Evolutionary conservation across 73 alveolate genomes (phyloP).

Genomic region (Loxodes magnus): DNA sequence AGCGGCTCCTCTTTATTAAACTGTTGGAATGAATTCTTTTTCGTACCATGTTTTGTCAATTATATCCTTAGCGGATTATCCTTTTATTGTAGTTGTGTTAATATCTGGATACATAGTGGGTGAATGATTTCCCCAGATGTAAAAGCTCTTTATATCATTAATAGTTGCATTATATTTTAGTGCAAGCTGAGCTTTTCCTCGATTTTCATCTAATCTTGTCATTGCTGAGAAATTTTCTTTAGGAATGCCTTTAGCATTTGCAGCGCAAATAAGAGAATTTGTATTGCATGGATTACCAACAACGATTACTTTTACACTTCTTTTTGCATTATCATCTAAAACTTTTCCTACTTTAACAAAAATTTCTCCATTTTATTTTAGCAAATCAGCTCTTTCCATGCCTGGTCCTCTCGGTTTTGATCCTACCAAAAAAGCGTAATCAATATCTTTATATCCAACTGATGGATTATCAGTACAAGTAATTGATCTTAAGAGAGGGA

Average conservation of each 20-base stretch:
- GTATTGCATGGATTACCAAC: conserved; percentile 99
- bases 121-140: conserved; percentile 96
- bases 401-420: conserved; percentile 99
- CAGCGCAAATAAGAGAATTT: conserved; percentile 81
- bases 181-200: conserved; percentile 88
- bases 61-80: conserved; percentile 36
- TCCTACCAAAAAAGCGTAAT: conserved; percentile 90
- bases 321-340: conserved; percentile 60
- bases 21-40: conserved; percentile 79
- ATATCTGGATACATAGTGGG: conserved; percentile 89
- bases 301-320: conserved; percentile 82
- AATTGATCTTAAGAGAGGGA: conserved; percentile 77
- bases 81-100: conserved; percentile 48
- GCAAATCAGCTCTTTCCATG: conserved; percentile 95
- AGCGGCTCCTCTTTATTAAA: conserved; percentile 95
- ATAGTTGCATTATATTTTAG: conserved; percentile 59
- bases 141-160: conserved; percentile 60
- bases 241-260: conserved; percentile 78
- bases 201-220: conserved; percentile 97
- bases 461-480: conserved; percentile 67
- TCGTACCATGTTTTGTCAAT: conserved; percentile 31
- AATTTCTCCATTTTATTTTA: conserved; percentile 69
- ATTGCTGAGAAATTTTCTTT: conserved; percentile 92
- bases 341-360: conserved; percentile 60
- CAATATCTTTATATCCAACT: conserved; percentile 88